Evolutionary conservation across 306 rosid species (phyloP).

Genomic region (Spatholobus suberectus): DNA sequence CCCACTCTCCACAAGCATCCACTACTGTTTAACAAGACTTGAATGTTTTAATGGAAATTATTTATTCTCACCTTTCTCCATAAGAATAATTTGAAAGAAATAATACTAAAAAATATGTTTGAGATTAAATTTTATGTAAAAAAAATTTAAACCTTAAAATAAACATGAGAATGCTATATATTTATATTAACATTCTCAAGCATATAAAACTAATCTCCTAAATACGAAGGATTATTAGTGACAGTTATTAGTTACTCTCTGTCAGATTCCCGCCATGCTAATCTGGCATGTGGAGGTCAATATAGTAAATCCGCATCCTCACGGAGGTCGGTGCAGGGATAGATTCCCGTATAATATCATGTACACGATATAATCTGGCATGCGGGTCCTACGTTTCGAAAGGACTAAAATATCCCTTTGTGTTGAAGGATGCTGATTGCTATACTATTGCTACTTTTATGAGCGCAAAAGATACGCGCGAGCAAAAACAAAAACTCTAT

Average conservation of each 20-base stretch:
- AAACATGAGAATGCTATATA: no score
- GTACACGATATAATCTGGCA: no score
- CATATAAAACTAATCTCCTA: no score
- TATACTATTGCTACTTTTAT: background rate
- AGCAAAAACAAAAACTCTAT: background rate
- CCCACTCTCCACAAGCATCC: no score
- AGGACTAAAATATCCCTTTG: slow-evolving; percentile 34
- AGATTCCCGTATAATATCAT: no score
- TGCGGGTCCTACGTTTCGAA: background rate
- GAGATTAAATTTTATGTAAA: background rate
- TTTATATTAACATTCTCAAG: no score
- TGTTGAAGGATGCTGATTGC: background rate
- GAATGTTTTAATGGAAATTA: background rate
- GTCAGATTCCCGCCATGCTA: slow-evolving; percentile 29
- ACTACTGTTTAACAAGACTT: no score
- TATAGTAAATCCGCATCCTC: slow-evolving; percentile 17
- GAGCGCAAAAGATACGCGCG: background rate
- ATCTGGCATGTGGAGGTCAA: slow-evolving; percentile 34
- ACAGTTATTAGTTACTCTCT: background rate
- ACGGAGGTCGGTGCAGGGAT: slow-evolving; percentile 35
- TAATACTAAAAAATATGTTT: background rate
- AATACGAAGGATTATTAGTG: background rate
- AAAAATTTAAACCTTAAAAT: no score
- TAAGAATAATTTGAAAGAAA: background rate
- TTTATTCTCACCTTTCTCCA: background rate